Conservation (phyloP, 2,329 filamentous ascomycete species). For the Trichoderma guizhouense region DNA sequence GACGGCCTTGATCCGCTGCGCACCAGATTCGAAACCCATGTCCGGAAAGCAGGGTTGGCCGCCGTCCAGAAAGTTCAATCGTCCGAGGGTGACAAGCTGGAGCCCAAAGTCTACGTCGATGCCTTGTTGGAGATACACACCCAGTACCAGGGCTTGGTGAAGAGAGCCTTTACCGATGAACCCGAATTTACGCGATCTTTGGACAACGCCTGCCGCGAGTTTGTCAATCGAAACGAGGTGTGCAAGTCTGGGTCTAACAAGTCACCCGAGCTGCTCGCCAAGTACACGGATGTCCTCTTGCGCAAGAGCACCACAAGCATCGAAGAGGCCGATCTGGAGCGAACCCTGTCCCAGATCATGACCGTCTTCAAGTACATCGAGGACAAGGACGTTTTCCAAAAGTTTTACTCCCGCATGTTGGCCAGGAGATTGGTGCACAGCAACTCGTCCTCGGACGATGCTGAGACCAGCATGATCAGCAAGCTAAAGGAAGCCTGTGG, state of each 20-base stretch:
- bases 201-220: slow-evolving; percentile 95
- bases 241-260: slow-evolving; percentile 92
- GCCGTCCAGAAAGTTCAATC: slow-evolving; percentile 89
- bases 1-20: slow-evolving; percentile 89
- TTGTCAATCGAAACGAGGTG: slow-evolving; percentile 95
- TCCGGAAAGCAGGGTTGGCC: slow-evolving; percentile 80
- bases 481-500: slow-evolving; percentile 98
- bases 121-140: slow-evolving; percentile 91
- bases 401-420: slow-evolving; percentile 97
- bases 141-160: slow-evolving; percentile 87
- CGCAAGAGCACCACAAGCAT: slow-evolving; percentile 91
- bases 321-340: slow-evolving; percentile 91
- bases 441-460: slow-evolving; percentile 93
- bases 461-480: slow-evolving; percentile 98
- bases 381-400: slow-evolving; percentile 99
- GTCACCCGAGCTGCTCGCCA: slow-evolving; percentile 90
- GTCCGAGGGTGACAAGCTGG: slow-evolving; percentile 80
- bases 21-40: slow-evolving; percentile 84
- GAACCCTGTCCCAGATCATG: slow-evolving; percentile 89
- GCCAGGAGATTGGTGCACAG: slow-evolving; percentile 92
- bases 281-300: slow-evolving; percentile 88
- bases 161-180: slow-evolving; percentile 89
- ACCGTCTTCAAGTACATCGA: slow-evolving; percentile 99
- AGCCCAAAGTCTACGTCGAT: slow-evolving; percentile 96
- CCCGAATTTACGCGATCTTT: slow-evolving; percentile 94